These are phyloP conservation scores for Moesziomyces parantarcticus DNA, from an alignment of 1,284 basidiomycete genomes.

Conservation along the genomic window DNA sequence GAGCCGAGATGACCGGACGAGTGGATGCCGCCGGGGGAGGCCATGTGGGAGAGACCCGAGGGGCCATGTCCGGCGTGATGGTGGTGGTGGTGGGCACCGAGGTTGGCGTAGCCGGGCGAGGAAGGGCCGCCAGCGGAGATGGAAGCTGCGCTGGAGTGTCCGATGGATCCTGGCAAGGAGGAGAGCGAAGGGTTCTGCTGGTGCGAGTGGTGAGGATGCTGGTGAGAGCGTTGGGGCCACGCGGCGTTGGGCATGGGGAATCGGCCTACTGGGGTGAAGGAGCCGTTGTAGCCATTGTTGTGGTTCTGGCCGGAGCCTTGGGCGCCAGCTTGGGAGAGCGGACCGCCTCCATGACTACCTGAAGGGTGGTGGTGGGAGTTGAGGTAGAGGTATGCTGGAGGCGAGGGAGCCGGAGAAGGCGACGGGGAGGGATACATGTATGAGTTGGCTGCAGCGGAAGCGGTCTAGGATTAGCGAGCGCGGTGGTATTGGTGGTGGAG, in stretches of 20 bases:
- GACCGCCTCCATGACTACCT: constrained; percentile 45
- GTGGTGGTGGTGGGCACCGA: constrained; percentile 53
- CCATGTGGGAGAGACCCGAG: constrained; percentile 51
- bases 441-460: too few species aligned
- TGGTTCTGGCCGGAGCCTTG: constrained; percentile 25
- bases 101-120: constrained; percentile 52
- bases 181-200: constrained; percentile 62
- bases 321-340: constrained; percentile 35
- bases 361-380: constrained; percentile 53
- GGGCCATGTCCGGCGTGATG: constrained; percentile 52
- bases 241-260: constrained; percentile 46
- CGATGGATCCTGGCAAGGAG: constrained; percentile 57
- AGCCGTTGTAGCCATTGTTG: constrained; percentile 34
- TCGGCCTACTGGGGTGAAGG: constrained; percentile 46
- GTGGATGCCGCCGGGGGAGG: constrained; percentile 51
- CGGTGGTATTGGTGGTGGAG: constrained; percentile 1
- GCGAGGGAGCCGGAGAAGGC: constrained; percentile 61
- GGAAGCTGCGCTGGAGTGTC: constrained; percentile 47
- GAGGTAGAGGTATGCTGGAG: constrained; percentile 61
- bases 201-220: constrained; percentile 53
- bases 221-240: constrained; percentile 41
- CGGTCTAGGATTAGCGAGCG: constrained; percentile 21
- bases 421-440: constrained; percentile 63
- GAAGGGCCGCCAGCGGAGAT: constrained; percentile 47
- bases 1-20: constrained; percentile 35